phyloP scores from a whole-genome alignment of 2,329 filamentous ascomycete genomes.

The Mariannaea sp. region DNA sequence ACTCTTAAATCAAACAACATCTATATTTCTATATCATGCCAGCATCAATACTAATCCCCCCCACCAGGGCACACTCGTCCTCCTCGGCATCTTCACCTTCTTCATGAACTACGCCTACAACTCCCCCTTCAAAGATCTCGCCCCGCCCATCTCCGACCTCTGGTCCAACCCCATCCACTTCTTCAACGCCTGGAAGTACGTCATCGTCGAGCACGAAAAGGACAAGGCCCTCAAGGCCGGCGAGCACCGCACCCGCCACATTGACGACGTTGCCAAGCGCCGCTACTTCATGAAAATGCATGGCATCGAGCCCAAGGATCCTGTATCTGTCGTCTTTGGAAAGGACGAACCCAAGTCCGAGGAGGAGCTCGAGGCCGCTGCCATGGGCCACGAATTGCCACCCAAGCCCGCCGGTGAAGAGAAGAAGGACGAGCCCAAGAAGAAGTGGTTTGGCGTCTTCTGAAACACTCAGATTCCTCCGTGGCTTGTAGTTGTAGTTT shows the following conservation, averaged over 20 bases:
- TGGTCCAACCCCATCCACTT: slow-evolving; percentile 72
- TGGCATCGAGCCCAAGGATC: slow-evolving; percentile 70
- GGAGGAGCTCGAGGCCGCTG: slow-evolving; percentile 44
- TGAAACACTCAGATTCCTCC: slow-evolving; percentile 43
- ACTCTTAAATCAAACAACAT: neutral
- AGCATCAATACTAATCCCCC: slow-evolving; percentile 12
- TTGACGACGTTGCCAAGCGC: slow-evolving; percentile 88
- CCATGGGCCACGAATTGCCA: slow-evolving; percentile 44
- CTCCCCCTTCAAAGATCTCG: slow-evolving; percentile 78
- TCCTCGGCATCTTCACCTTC: slow-evolving; percentile 74
- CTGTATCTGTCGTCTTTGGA: slow-evolving; percentile 54
- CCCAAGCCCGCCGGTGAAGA: slow-evolving; percentile 36
- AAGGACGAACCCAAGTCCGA: slow-evolving; percentile 44
- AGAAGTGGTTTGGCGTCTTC: slow-evolving; percentile 88
- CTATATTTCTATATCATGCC: too few species aligned
- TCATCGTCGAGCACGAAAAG: slow-evolving; percentile 76
- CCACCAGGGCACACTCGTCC: slow-evolving; percentile 65
- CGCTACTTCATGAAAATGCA: slow-evolving; percentile 84
- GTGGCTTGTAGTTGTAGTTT: neutral
- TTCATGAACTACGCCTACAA: slow-evolving; percentile 77
- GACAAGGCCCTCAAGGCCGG: slow-evolving; percentile 70
- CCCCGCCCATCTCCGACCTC: slow-evolving; percentile 73
- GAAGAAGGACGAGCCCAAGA: slow-evolving; percentile 49
- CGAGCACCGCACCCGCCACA: slow-evolving; percentile 72
- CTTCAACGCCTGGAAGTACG: slow-evolving; percentile 66